Conservation (phyloP, 257 asterid genomes). For the Linaria vulgaris region DNA sequence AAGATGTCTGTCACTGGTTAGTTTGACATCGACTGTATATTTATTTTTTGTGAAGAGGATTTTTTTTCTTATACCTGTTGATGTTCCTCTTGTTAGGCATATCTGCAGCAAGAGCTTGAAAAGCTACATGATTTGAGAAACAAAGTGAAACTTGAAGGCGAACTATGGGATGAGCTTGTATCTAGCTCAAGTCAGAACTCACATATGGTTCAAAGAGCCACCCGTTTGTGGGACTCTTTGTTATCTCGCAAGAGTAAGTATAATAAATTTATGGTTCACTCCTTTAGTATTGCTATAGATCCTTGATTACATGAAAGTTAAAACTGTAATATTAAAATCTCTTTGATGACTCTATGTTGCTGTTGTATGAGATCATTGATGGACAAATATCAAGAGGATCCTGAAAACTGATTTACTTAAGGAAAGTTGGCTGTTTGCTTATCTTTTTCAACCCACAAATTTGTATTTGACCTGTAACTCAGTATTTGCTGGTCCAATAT, state of each 20-base stretch:
- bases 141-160: slow-evolving; percentile 96
- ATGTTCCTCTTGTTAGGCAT: slow-evolving; percentile 59
- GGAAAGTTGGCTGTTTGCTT: neutral
- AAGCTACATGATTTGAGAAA: slow-evolving; percentile 88
- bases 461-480: neutral
- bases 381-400: neutral
- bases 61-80: slow-evolving; percentile 16
- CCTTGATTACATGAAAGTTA: slow-evolving; percentile 16
- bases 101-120: slow-evolving; percentile 98
- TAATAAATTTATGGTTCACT: slow-evolving; percentile 19
- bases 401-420: neutral
- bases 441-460: slow-evolving; percentile 4
- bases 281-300: slow-evolving; percentile 3
- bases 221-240: slow-evolving; percentile 96
- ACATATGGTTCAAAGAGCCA: slow-evolving; percentile 96
- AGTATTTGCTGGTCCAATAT: slow-evolving; percentile 13
- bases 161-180: slow-evolving; percentile 96
- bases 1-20: slow-evolving; percentile 9
- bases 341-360: slow-evolving; percentile 9
- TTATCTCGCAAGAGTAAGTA: slow-evolving; percentile 91
- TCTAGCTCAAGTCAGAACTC: slow-evolving; percentile 99
- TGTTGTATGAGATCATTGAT: slow-evolving; percentile 5
- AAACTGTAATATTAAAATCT: slow-evolving; percentile 14
- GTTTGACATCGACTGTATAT: slow-evolving; percentile 6
- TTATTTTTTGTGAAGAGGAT: slow-evolving; percentile 16